Base-by-base conservation (phyloP, 176 grass and related monocot species). In the Oryza punctata region DNA sequence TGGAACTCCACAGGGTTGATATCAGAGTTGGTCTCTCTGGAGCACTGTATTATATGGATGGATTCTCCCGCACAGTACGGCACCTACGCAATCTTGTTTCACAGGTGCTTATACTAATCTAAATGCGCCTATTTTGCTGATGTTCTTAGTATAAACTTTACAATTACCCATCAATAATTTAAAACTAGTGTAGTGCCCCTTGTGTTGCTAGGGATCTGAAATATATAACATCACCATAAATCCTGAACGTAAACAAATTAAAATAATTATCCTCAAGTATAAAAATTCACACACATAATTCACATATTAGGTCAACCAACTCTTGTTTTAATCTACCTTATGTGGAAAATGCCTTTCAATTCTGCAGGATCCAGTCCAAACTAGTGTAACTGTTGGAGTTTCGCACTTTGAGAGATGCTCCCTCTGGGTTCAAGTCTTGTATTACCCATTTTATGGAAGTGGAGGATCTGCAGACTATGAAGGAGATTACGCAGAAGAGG, bases 321-420 rank as follows among this genome's bases (percentile, higher is more conserved):
- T 28, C n/a, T 50, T 37, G 28, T 65, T 26, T 73, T 35, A 47
- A 65, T 73, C 19, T 70, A 33, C 11, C 41, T 47, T 75, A 25
- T 69, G 66, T 77, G 66, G 21, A 47, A 85, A 63, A 63, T 21
- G 21, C 12, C 74, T 75, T 23, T 41, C 19, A 30, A 61, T 69
- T 79, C 38, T 83, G 38, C 88, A 99, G 96, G 96, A 99, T 92
- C 96, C 96, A 9, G 86, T 96, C 43, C 93, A 90, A 77, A 96
- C 93, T 87, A 99, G 93, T 81, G 91, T 99, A 45, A 99, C 96
- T 68, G 87, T 94, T 49, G 96, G 96, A 70, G 93, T 99, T 79
- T 99, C 93, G 79, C 96, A 99, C 83, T 99, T 99, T 70, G 96
- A 99, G 89, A 93, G 93, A 87, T 94, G 96, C 65, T 88, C 91